phyloP scores from a whole-genome alignment of 2,329 filamentous ascomycete species.

The Tolypocladium pustulatum region DNA sequence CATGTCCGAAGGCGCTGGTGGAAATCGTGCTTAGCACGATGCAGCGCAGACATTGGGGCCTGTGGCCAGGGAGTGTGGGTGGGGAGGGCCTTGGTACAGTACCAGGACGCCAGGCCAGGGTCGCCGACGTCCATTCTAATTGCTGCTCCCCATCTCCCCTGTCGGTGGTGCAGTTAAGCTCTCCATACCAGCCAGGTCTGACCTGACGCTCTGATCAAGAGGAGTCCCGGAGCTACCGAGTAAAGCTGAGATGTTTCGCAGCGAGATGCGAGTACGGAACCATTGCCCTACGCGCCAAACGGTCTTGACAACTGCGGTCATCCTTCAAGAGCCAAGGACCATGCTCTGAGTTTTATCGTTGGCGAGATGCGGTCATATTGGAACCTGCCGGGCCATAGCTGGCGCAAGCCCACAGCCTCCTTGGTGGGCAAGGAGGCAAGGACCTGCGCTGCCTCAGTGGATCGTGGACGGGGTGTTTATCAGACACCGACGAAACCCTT shows the following conservation, averaged over 20 bases:
- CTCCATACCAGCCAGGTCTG: background rate
- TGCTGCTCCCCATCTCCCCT: background rate
- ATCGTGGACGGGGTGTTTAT: background rate
- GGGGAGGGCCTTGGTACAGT: too few relatives aligned
- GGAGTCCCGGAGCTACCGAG: background rate
- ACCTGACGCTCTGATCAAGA: background rate
- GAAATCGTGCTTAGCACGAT: background rate
- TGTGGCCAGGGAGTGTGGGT: background rate
- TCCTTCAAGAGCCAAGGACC: background rate
- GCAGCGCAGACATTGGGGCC: background rate
- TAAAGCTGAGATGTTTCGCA: background rate
- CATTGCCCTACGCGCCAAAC: background rate
- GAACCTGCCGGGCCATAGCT: background rate
- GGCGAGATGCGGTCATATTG: background rate
- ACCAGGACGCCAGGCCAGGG: too few relatives aligned
- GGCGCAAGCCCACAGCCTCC: background rate
- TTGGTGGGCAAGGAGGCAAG: background rate
- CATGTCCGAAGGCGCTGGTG: background rate
- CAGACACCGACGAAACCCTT: background rate
- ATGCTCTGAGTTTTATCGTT: background rate
- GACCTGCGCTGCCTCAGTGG: background rate
- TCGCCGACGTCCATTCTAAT: background rate
- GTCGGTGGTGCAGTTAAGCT: background rate
- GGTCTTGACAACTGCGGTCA: background rate
- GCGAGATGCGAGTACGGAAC: background rate